phyloP scores from a whole-genome alignment of 345 rosid species.

The Lagerstroemia speciosa region DNA sequence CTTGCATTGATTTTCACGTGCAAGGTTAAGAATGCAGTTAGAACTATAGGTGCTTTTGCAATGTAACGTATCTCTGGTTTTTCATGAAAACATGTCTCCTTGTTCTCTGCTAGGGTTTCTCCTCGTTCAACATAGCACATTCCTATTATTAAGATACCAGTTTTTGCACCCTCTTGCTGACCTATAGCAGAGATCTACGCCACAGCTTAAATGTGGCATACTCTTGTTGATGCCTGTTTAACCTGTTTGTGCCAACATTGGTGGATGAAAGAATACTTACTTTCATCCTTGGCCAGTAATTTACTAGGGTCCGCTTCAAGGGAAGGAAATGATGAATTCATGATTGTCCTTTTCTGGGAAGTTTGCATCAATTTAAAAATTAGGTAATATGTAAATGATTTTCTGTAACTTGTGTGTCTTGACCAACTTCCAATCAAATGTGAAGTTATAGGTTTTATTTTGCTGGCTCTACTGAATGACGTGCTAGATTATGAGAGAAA shows the following conservation, averaged over 20 bases:
- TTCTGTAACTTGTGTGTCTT: background rate
- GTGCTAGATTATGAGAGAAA: no score
- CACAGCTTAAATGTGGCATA: background rate
- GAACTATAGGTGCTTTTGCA: background rate
- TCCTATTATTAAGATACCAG: background rate
- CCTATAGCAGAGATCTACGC: background rate
- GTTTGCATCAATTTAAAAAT: no score
- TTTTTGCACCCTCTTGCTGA: background rate
- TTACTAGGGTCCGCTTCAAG: background rate
- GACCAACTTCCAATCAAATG: background rate
- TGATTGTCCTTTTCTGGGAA: no score
- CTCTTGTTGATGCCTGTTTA: background rate
- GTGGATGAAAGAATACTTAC: background rate
- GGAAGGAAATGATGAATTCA: no score
- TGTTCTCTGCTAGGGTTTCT: background rate
- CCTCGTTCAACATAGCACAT: background rate
- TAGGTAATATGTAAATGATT: no score
- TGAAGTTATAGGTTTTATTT: background rate
- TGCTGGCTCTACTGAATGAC: background rate
- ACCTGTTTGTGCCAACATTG: background rate
- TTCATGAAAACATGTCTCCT: background rate
- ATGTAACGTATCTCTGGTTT: background rate
- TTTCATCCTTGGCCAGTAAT: background rate
- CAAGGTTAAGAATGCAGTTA: background rate
- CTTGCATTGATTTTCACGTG: background rate